Conservation (phyloP, 129 eudicot genomes). For the Sambucus nigra region DNA sequence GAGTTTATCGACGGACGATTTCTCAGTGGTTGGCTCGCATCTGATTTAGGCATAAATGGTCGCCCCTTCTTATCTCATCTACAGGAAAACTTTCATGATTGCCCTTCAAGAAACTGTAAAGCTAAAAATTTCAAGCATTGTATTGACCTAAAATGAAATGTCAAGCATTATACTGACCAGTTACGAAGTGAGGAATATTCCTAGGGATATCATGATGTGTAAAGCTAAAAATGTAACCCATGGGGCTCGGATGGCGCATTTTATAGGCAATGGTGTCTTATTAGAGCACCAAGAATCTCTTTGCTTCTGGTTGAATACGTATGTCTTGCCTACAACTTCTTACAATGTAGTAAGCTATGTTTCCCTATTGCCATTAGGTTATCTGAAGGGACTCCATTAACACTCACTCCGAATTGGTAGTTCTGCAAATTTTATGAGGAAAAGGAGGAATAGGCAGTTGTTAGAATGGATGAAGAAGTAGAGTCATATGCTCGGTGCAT, state of each 20-base stretch:
- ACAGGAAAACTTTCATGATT: no score
- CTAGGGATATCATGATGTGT: not conserved
- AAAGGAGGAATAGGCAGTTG: conserved; percentile 2
- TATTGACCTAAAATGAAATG: no score
- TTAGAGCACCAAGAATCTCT: conserved; percentile 51
- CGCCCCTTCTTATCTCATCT: no score
- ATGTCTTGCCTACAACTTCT: conserved; percentile 14
- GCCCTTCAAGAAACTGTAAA: no score
- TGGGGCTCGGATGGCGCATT: conserved; percentile 23
- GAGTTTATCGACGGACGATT: no score
- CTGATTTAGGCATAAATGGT: no score
- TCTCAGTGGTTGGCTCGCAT: no score
- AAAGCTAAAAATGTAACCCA: conserved; percentile 6
- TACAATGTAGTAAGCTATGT: conserved; percentile 3
- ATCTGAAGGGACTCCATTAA: conserved; percentile 33
- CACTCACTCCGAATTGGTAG: conserved; percentile 36
- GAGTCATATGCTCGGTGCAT: conserved; percentile 21
- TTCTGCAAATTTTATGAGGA: conserved; percentile 18
- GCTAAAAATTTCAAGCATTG: no score
- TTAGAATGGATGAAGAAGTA: not conserved
- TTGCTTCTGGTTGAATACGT: conserved; percentile 39
- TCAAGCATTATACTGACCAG: no score
- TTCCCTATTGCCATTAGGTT: conserved; percentile 30
- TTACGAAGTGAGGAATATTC: not conserved
- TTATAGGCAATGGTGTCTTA: conserved; percentile 15